Percentiles rank a stretch among this genome's conserved stretches.
These are phyloP conservation scores for Fraxinus ornus DNA, from an alignment of 305 asterid genomes.

Conservation along the genomic window DNA sequence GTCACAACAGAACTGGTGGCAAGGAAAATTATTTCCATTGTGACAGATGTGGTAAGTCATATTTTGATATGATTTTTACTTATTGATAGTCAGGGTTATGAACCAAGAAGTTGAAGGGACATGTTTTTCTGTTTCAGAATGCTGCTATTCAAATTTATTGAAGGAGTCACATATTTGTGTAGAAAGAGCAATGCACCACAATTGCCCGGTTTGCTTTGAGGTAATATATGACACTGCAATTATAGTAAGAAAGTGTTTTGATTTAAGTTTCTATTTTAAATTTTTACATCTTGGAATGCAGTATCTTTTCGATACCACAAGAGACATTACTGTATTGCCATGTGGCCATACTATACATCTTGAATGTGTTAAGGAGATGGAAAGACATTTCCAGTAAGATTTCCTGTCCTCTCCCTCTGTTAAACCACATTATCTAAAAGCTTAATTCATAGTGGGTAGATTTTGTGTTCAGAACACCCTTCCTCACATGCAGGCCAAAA, in stretches of 20 bases:
- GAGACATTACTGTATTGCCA: conserved; percentile 50
- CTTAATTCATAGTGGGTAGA: not conserved
- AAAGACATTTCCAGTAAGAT: conserved; percentile 59
- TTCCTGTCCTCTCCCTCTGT: not conserved
- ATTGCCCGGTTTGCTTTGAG: conserved; percentile 88
- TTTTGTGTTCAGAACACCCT: not conserved
- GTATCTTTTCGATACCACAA: conserved; percentile 69
- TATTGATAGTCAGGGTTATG: not conserved
- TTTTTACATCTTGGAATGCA: conserved; percentile 26
- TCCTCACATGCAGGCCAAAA: not conserved
- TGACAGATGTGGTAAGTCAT: conserved; percentile 58
- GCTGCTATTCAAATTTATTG: conserved; percentile 65
- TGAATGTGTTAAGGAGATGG: conserved; percentile 71
- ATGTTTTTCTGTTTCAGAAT: conserved; percentile 41
- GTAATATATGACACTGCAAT: conserved; percentile 23
- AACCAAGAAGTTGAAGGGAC: not conserved
- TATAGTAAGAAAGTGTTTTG: not conserved
- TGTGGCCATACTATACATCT: conserved; percentile 84
- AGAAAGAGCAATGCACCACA: conserved; percentile 90
- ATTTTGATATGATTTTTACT: not conserved
- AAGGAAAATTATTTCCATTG: conserved; percentile 72
- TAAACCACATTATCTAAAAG: not conserved
- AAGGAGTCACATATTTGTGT: conserved; percentile 69
- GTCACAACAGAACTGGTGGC: conserved; percentile 68
- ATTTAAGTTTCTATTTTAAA: not conserved